Conservation (phyloP, 2,329 filamentous ascomycete genomes). For the Fusarium domesticum region DNA sequence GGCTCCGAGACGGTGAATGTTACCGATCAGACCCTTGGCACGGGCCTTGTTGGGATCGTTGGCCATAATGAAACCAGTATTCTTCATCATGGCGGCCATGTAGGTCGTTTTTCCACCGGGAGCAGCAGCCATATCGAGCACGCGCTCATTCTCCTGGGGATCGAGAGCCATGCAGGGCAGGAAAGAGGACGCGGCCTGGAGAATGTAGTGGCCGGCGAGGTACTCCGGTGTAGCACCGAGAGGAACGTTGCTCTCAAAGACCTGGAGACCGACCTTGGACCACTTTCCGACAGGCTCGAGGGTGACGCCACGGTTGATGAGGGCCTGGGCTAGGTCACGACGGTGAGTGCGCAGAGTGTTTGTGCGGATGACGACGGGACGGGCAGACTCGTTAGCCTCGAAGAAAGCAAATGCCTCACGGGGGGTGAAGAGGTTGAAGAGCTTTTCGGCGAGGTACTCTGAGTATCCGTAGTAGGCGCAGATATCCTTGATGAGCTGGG, state of each 20-base stretch:
- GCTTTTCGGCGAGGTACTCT: conserved; percentile 90
- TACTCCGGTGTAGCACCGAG: conserved; percentile 97
- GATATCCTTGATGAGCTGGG: conserved; percentile 84
- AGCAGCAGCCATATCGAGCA: conserved; percentile 91
- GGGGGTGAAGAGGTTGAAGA: conserved; percentile 87
- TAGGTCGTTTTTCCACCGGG: conserved; percentile 96
- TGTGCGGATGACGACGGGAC: conserved; percentile 92
- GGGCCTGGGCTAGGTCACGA: conserved; percentile 80
- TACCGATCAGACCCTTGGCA: conserved; percentile 95
- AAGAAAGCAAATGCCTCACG: conserved; percentile 97
- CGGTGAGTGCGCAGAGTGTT: conserved; percentile 82
- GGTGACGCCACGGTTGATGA: conserved; percentile 95
- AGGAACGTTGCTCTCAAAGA: conserved; percentile 84
- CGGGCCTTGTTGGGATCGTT: conserved; percentile 94
- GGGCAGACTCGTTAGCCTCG: conserved; percentile 93
- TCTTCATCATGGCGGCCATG: conserved; percentile 93
- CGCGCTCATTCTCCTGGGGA: conserved; percentile 86
- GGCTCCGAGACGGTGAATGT: conserved; percentile 90
- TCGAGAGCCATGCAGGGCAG: conserved; percentile 96
- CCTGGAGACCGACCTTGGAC: conserved; percentile 95
- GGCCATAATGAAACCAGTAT: conserved; percentile 91
- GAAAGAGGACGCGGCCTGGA: conserved; percentile 95
- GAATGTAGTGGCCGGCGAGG: conserved; percentile 93
- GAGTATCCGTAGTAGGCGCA: conserved; percentile 98
- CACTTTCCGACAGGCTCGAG: conserved; percentile 97